These are phyloP conservation scores for Pestalotiopsis sp. DNA, from an alignment of 2,329 filamentous ascomycete species.

Conservation along the genomic window DNA sequence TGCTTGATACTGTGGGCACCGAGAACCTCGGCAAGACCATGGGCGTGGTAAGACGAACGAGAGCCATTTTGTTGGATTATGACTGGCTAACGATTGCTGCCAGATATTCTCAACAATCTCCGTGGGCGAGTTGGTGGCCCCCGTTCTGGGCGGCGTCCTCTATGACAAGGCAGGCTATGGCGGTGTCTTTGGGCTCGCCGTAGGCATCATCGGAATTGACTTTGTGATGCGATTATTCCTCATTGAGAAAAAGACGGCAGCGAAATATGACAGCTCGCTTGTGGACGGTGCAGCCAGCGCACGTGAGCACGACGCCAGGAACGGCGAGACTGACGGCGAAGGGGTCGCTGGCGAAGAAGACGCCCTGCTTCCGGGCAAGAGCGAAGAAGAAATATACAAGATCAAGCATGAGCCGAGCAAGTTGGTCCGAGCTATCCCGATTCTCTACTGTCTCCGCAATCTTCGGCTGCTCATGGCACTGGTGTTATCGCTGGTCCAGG, in stretches of 20 bases:
- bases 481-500: slow-evolving; percentile 45
- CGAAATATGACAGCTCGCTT: slow-evolving; percentile 37
- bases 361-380: slow-evolving; percentile 40
- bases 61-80: not conserved
- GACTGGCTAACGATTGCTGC: slow-evolving; percentile 2
- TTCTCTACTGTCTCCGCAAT: slow-evolving; percentile 45
- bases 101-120: slow-evolving; percentile 62
- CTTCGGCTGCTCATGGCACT: slow-evolving; percentile 42
- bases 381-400: slow-evolving; percentile 38
- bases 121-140: slow-evolving; percentile 57
- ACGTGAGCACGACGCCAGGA: slow-evolving; percentile 19
- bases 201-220: slow-evolving; percentile 58
- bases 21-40: slow-evolving; percentile 63
- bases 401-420: slow-evolving; percentile 41
- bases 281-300: slow-evolving; percentile 25
- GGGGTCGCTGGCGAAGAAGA: slow-evolving; percentile 36
- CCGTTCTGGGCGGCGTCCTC: slow-evolving; percentile 61
- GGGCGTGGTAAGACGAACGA: slow-evolving; percentile 47
- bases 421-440: slow-evolving; percentile 44
- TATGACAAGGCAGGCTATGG: slow-evolving; percentile 60
- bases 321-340: slow-evolving; percentile 21
- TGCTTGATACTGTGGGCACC: slow-evolving; percentile 58
- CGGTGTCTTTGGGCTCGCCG: slow-evolving; percentile 60
- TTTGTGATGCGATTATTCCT: slow-evolving; percentile 62
- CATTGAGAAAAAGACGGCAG: slow-evolving; percentile 64